Conservation (phyloP, 1,139 yeast genomes). For the Scheffersomyces segobiensis region DNA sequence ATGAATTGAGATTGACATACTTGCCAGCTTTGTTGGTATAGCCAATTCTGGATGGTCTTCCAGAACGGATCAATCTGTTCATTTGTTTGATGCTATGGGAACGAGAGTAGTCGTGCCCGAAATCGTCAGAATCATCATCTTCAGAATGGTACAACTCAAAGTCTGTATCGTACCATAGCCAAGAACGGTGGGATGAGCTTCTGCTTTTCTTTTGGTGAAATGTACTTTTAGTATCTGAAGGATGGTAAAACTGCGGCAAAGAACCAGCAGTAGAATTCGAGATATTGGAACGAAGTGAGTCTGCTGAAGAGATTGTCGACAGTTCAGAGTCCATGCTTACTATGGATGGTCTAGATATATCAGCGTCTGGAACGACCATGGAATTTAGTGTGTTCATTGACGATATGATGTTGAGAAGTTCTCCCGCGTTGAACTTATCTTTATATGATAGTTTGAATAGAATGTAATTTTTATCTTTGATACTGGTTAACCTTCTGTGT, state of each 20-base stretch:
- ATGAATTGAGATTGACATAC: conserved; percentile 30
- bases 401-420: conserved; percentile 24
- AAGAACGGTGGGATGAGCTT: conserved; percentile 19
- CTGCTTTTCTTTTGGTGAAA: not conserved
- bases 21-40: conserved; percentile 26
- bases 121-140: conserved; percentile 15
- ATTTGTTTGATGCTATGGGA: conserved; percentile 26
- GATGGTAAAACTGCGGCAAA: not conserved
- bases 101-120: conserved; percentile 6
- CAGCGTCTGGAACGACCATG: not conserved
- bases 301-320: conserved; percentile 10
- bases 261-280: conserved; percentile 12
- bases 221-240: not conserved
- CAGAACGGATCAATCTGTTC: conserved; percentile 21
- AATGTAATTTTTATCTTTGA: conserved; percentile 26
- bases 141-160: conserved; percentile 29
- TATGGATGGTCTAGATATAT: conserved; percentile 10
- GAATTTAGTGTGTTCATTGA: conserved; percentile 13
- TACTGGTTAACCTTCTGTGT: conserved; percentile 6
- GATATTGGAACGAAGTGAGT: conserved; percentile 12
- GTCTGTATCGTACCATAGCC: conserved; percentile 44
- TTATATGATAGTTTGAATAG: conserved; percentile 29
- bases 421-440: conserved; percentile 28
- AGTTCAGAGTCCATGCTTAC: conserved; percentile 12
- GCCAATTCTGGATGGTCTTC: conserved; percentile 25